phyloP scores from a whole-genome alignment of 2,329 filamentous ascomycete species.

The Exophiala xenobiotica region DNA sequence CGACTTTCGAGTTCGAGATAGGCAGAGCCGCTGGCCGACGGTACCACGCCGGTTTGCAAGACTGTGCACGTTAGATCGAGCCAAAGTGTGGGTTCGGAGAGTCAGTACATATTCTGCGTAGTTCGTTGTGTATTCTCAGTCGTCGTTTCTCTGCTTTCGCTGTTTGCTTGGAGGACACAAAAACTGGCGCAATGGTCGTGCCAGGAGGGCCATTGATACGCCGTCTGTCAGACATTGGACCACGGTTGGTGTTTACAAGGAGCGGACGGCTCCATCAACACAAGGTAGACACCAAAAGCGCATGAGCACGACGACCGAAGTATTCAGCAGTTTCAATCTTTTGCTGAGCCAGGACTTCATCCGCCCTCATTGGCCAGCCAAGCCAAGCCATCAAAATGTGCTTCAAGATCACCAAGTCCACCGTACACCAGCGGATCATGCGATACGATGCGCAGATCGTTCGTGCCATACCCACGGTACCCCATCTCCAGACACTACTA shows the following conservation, averaged over 20 bases:
- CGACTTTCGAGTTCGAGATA: conserved; percentile 58
- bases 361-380: neutral
- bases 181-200: conserved; percentile 72
- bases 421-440: too few relatives aligned
- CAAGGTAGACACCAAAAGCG: neutral
- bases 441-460: too few relatives aligned
- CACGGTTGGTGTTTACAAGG: conserved; percentile 24
- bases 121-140: conserved; percentile 64
- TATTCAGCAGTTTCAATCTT: neutral
- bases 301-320: neutral
- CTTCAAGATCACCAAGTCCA: too few relatives aligned
- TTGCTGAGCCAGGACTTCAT: neutral
- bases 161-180: conserved; percentile 53
- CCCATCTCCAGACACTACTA: too few relatives aligned
- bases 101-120: conserved; percentile 81
- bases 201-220: conserved; percentile 85
- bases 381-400: neutral
- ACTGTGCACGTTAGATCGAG: conserved; percentile 51
- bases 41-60: conserved; percentile 86
- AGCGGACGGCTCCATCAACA: conserved; percentile 19
- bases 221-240: conserved; percentile 75
- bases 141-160: conserved; percentile 52
- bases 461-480: too few relatives aligned
- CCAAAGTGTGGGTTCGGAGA: neutral
- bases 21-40: conserved; percentile 89